phyloP scores from a whole-genome alignment of 352 stramenopile species.

The Phytophthora sojae region DNA sequence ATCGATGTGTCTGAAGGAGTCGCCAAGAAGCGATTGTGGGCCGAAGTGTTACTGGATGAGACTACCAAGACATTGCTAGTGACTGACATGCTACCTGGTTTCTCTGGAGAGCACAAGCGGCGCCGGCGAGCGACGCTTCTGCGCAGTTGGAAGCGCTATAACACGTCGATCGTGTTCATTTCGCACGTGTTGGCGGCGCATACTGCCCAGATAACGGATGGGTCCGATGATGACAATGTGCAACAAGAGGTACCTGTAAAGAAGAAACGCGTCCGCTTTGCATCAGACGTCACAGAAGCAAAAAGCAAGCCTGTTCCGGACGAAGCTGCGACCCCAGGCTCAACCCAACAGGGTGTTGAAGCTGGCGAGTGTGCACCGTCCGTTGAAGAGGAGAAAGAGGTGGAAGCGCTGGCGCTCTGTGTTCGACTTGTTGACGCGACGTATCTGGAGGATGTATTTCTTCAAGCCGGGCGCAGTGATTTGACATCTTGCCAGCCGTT shows the following conservation, averaged over 20 bases:
- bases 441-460: conserved; percentile 61
- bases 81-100: conserved; percentile 81
- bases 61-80: conserved; percentile 84
- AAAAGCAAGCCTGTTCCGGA: conserved; percentile 17
- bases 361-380: not conserved
- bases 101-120: conserved; percentile 74
- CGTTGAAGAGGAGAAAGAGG: conserved; percentile 30
- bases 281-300: conserved; percentile 32
- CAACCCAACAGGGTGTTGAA: conserved; percentile 4
- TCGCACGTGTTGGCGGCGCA: conserved; percentile 55
- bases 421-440: conserved; percentile 60
- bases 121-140: conserved; percentile 72
- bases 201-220: conserved; percentile 19
- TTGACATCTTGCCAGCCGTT: conserved; percentile 58
- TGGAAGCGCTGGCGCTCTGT: conserved; percentile 46
- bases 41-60: conserved; percentile 81
- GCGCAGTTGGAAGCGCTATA: conserved; percentile 84
- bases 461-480: conserved; percentile 54
- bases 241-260: conserved; percentile 32
- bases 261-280: conserved; percentile 80
- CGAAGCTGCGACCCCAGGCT: not conserved
- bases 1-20: conserved; percentile 78
- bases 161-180: conserved; percentile 72
- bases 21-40: conserved; percentile 70
- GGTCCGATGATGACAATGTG: conserved; percentile 21